Evolutionary conservation across 805 yeast species (phyloP), one percentile per base, ranked within the genome.

Genomic region (Cyberlindnera maclurae): DNA sequence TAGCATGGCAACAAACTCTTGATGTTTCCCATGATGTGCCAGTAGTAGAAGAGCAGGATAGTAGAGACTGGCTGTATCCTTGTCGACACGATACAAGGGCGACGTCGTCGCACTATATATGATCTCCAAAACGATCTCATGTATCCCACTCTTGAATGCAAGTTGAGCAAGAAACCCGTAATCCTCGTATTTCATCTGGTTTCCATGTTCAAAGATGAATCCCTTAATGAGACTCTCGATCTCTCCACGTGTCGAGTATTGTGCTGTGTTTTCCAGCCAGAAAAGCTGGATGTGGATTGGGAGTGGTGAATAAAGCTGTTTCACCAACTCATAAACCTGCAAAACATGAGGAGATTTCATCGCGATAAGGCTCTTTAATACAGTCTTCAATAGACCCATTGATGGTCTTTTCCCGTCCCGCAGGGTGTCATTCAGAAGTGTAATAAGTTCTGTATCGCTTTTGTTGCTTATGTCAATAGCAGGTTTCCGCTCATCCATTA

Each of bases 331-430:
- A 28, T 46, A 50, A n/a, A 51, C 39, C 9, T 35, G 15, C 13
- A 33, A 13, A 26, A 42, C 40, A 8, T 46, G 16, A 1, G 39
- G 15, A 1, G 58, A 52, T 7, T 39, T 29, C 31, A 47, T 26
- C 5, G 24, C 16, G 9, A 43, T 24, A 15, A 52, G 31, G 0
- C 41, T 37, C 15, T 34, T 33, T 28, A 54, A 24, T 4, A 47
- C 38, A 6, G 8, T 8, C 6, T 29, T 20, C 3, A 52, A 33
- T 18, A 47, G 27, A 4, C 29, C 34, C 8, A 44, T 18, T 4
- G 46, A 34, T 16, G 55, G 57, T 18, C 46, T 42, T 10, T 36
- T 41, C 8, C 56, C 56, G 2, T 36, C 44, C n/a, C 58, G 39
- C 1, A 49, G 29, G 5, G 7, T 27, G 8, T 44, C 44, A 15